These are phyloP conservation scores for Kernera saxatilis DNA, from an alignment of 345 rosid species.

Conservation along the genomic window DNA sequence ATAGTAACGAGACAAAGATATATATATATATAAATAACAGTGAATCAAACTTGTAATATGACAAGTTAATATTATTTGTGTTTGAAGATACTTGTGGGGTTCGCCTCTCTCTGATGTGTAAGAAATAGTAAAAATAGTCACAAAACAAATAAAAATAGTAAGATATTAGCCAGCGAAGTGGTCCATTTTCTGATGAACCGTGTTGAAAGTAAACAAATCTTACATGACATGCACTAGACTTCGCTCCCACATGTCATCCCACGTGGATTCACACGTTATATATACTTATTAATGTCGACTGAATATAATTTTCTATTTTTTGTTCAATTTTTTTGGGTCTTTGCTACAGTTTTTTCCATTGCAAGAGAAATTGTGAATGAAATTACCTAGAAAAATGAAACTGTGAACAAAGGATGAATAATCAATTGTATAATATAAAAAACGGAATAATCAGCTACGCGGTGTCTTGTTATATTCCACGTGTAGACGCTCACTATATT, in stretches of 20 bases:
- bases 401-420: background rate
- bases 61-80: background rate
- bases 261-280: conserved; percentile 13
- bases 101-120: background rate
- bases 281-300: background rate
- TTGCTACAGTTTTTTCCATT: background rate
- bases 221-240: conserved; percentile 26
- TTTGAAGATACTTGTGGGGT: conserved; percentile 1
- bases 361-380: background rate
- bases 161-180: conserved; percentile 11
- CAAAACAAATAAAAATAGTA: background rate
- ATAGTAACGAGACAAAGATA: background rate
- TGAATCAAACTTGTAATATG: background rate
- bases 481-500: conserved; percentile 4
- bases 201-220: conserved; percentile 27
- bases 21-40: no score
- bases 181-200: conserved; percentile 32
- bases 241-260: conserved; percentile 26
- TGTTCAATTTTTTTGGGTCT: background rate
- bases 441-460: background rate
- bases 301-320: background rate
- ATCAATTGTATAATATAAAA: background rate
- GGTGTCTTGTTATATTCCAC: background rate
- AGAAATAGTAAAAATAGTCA: background rate
- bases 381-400: background rate